These are phyloP conservation scores for Hansenula sp. DNA, from an alignment of 1,139 yeast species.

Conservation along the genomic window DNA sequence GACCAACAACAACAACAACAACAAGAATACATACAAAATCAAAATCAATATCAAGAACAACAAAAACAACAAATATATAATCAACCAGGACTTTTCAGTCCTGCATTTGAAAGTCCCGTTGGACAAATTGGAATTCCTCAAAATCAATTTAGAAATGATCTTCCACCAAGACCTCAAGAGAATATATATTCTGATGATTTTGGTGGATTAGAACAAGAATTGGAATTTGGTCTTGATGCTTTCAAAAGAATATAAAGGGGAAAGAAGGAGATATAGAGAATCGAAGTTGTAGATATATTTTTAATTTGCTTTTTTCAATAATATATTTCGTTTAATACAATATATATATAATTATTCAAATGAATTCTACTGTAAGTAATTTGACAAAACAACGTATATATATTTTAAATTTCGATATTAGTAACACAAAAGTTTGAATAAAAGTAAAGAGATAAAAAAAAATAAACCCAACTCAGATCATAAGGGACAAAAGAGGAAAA, in stretches of 20 bases:
- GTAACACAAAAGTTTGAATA: too few relatives aligned
- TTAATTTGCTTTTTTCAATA: not conserved
- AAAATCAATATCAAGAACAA: constrained; percentile 19
- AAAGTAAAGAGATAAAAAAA: too few relatives aligned
- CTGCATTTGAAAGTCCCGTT: constrained; percentile 21
- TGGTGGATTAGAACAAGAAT: constrained; percentile 49
- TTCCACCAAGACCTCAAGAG: constrained; percentile 39
- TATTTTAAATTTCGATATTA: too few relatives aligned
- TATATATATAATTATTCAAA: too few relatives aligned
- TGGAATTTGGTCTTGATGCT: constrained; percentile 53
- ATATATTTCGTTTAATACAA: too few relatives aligned
- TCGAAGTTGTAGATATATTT: not conserved
- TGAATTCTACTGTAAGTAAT: too few relatives aligned
- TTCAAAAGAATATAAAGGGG: constrained; percentile 2
- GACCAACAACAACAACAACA: constrained; percentile 17
- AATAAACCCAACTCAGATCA: too few relatives aligned
- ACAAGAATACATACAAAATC: constrained; percentile 7
- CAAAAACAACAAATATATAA: constrained; percentile 10
- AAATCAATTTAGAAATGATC: constrained; percentile 34
- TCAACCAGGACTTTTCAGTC: constrained; percentile 2
- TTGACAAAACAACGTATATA: too few relatives aligned
- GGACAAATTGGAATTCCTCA: constrained; percentile 31
- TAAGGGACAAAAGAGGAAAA: too few relatives aligned
- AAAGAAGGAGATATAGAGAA: not conserved
- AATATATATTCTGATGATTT: constrained; percentile 26